Evolutionary conservation across 2,329 filamentous ascomycete species (phyloP).

Genomic region (Cylindrodendrum hubeiense): DNA sequence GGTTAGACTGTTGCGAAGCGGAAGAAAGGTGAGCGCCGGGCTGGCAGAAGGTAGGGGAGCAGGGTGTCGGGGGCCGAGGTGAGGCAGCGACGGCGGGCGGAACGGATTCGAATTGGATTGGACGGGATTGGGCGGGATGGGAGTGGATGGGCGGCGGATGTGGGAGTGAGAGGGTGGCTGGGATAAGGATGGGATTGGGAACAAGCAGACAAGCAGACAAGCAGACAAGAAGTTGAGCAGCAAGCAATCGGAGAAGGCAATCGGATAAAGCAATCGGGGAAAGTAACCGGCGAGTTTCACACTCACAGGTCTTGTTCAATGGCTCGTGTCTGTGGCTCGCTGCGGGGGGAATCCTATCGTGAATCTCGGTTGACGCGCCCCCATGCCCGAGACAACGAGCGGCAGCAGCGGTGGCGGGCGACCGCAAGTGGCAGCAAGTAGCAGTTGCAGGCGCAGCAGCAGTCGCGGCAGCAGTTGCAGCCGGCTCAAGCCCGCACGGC

Average conservation of each 20-base stretch:
- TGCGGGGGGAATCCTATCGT: conserved; percentile 30
- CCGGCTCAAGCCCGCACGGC: conserved; percentile 21
- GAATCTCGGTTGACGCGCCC: conserved; percentile 30
- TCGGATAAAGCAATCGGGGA: conserved; percentile 6
- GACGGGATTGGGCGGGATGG: conserved; percentile 24
- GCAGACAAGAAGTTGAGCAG: not conserved
- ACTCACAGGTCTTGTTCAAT: conserved; percentile 14
- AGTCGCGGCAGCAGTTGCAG: conserved; percentile 7
- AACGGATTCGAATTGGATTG: conserved; percentile 27
- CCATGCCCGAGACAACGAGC: conserved; percentile 20
- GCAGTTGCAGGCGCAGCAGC: not conserved
- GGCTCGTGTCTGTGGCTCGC: conserved; percentile 19
- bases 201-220: not conserved
- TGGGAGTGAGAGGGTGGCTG: conserved; percentile 3
- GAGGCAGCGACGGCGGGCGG: conserved; percentile 17
- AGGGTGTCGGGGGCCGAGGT: not conserved
- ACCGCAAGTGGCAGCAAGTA: not conserved
- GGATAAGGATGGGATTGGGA: conserved; percentile 11
- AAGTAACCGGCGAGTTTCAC: conserved; percentile 20
- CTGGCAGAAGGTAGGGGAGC: conserved; percentile 4
- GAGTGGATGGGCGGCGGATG: not conserved
- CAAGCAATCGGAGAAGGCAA: not conserved
- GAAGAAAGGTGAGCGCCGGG: conserved; percentile 17
- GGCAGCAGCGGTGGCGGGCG: not conserved
- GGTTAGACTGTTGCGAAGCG: conserved; percentile 9